phyloP scores from a whole-genome alignment of 768 basidiomycete species.

The Boletellus emodensis region DNA sequence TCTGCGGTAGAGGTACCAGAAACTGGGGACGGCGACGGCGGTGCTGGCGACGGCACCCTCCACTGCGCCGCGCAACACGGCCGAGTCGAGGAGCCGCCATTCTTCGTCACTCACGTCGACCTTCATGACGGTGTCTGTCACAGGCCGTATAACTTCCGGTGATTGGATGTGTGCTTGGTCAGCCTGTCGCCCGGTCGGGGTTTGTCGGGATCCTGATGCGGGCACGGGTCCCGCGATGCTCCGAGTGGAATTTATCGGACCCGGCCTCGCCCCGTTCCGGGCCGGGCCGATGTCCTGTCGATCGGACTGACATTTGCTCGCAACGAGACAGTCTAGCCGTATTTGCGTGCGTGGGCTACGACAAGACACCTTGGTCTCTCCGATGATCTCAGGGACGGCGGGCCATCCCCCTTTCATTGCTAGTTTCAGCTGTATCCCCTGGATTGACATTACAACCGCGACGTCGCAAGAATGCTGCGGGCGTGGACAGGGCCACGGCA shows the following conservation, averaged over 20 bases:
- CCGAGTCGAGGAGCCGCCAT: slow-evolving; percentile 49
- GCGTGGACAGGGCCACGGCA: slow-evolving; percentile 17
- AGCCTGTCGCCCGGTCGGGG: not conserved
- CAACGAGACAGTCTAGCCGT: not conserved
- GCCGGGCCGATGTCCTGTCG: not conserved
- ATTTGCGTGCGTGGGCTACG: slow-evolving; percentile 17
- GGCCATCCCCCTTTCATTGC: not conserved
- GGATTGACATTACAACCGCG: slow-evolving; percentile 18
- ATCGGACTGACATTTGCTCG: too few species aligned
- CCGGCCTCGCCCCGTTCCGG: not conserved
- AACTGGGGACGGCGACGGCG: slow-evolving; percentile 47
- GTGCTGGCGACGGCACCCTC: slow-evolving; percentile 51
- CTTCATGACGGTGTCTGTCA: slow-evolving; percentile 24
- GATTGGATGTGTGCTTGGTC: not conserved
- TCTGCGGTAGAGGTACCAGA: slow-evolving; percentile 46
- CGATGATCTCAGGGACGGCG: slow-evolving; percentile 13
- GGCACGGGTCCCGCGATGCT: not conserved
- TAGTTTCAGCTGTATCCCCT: slow-evolving; percentile 25
- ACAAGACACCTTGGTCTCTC: slow-evolving; percentile 14
- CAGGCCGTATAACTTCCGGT: too few species aligned
- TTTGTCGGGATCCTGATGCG: not conserved
- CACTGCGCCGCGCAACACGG: slow-evolving; percentile 56
- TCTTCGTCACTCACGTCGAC: slow-evolving; percentile 41
- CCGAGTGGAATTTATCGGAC: not conserved
- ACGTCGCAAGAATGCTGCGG: slow-evolving; percentile 23